phyloP scores from a whole-genome alignment of 805 yeast genomes.

The Nematodospora valgi region DNA sequence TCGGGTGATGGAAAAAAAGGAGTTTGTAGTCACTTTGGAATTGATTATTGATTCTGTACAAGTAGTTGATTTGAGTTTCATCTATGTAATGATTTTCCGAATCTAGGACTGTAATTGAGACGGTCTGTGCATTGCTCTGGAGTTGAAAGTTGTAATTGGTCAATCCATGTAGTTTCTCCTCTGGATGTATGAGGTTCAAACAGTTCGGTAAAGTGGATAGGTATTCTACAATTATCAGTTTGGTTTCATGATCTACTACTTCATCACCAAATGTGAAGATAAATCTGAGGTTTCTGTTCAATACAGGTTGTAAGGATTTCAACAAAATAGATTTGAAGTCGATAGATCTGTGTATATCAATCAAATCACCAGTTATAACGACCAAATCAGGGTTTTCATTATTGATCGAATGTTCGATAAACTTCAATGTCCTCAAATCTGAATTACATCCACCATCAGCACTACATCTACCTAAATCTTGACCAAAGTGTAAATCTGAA shows the following conservation, averaged over 20 bases:
- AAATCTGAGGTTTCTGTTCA: conserved; percentile 27
- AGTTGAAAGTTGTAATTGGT: conserved; percentile 35
- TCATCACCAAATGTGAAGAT: conserved; percentile 41
- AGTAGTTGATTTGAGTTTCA: conserved; percentile 30
- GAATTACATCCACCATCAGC: conserved; percentile 17
- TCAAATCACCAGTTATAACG: conserved; percentile 39
- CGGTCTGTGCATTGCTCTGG: conserved; percentile 13
- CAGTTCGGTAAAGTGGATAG: conserved; percentile 35
- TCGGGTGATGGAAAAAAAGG: conserved; percentile 38
- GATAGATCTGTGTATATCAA: conserved; percentile 23
- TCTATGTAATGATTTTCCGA: conserved; percentile 25
- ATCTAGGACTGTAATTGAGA: conserved; percentile 32
- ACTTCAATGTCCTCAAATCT: conserved; percentile 28
- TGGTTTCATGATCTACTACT: conserved; percentile 27
- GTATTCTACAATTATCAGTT: conserved; percentile 19
- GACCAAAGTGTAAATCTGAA: conserved; percentile 39
- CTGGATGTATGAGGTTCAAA: conserved; percentile 20
- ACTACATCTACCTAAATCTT: conserved; percentile 20
- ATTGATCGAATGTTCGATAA: conserved; percentile 22
- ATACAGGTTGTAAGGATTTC: conserved; percentile 32
- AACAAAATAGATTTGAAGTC: conserved; percentile 28
- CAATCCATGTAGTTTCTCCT: conserved; percentile 26
- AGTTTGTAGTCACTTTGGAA: conserved; percentile 20
- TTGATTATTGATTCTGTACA: conserved; percentile 25
- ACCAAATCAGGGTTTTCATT: conserved; percentile 32